Evolutionary conservation across 2,329 filamentous ascomycete species (phyloP), one percentile per base, ranked within the genome.

Genomic region (Didymella pinodella): DNA sequence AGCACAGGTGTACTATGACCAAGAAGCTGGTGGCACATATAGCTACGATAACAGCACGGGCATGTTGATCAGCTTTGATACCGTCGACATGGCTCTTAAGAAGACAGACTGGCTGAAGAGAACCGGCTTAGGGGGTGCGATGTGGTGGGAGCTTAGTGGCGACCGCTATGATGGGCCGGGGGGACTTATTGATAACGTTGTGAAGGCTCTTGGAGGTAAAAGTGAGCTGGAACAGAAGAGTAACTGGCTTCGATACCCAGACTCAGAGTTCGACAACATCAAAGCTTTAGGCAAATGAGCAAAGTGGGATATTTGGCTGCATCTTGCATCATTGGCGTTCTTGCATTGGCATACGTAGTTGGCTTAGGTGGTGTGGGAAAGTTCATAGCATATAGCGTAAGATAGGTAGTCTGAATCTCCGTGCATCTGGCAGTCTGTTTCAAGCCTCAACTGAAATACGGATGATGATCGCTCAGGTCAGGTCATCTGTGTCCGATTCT

Each of bases 71-170:
- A 90, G 85, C 43, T 98, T 96, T 67, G 86, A 88, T 64, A 94
- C 87, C 1, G 84, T 87, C 0, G 78, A 81, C 3, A 86, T 93
- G 75, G 89, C 88, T 3, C 81, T 81, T 65, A 74, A 79, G 65
- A 98, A 97, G 81, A 87, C 88, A 1, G 79, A 85, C 11, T 97
- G 88, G 74, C 86, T 97, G 71, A 85, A 82, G 71, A 75, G 85
- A 20, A 80, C 84, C 44, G 82, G 86, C 0, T 83, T 97, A 0
- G 93, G 93, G 1, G 94, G 94, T 18, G 92, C 85, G n/a, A 97
- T 98, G 93, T 98, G 92, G 92, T 96, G 91, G 91, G 93, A 97
- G 80, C 91, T 87, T 68, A 94, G 90, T 70, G 88, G 86, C 0
- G 94, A 97, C 75, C 88, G 88, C 2, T 88, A 87, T 0, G 77